Evolutionary conservation across 371 early-diverging fungal genomes (phyloP), one percentile per base, ranked within the genome.

Genomic region (Mortierella sp.): DNA sequence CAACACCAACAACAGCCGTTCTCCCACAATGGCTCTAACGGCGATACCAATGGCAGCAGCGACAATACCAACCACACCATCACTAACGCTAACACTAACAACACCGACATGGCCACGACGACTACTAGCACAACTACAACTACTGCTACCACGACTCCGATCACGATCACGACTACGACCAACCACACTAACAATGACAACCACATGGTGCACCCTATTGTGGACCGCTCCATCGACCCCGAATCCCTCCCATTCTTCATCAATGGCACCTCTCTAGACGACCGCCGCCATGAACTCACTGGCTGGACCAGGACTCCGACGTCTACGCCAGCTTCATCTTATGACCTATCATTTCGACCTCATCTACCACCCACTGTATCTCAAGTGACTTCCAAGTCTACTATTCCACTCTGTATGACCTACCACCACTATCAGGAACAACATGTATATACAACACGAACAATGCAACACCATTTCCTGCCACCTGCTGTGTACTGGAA

Each of bases 401-500:
- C 63, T 1, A 58, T 41, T 13, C 67, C 73, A 14, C 21, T 72
- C 13, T 43, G 51, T 1, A 34, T 55, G 8, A 56, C 62, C 14
- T 63, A 66, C 8, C 61, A 72, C 27, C 62, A 60, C n/a, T 29
- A 66, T 67, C 17, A 66, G 67, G 0, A 57, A 58, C 6, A 67
- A 66, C 14, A 72, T 63, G 24, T 34, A 62, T 22, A 60, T 67
- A 57, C 68, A 74, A 43, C 68, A 63, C 31, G n/a, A n/a, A n/a
- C n/a, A n/a, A n/a, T n/a, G n/a, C n/a, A n/a, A n/a, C n/a, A n/a
- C n/a, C n/a, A n/a, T n/a, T n/a, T n/a, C n/a, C n/a, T n/a, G n/a
- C 52, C 63, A 4, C 76, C 76, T 3, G 76, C 76, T 0, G 60
- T 63, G 1, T 74, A 74, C 21, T 74, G 76, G 76, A 74, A 74